phyloP scores from a whole-genome alignment of 192 early-diverging fungal genomes.

The Entomortierella lignicola region DNA sequence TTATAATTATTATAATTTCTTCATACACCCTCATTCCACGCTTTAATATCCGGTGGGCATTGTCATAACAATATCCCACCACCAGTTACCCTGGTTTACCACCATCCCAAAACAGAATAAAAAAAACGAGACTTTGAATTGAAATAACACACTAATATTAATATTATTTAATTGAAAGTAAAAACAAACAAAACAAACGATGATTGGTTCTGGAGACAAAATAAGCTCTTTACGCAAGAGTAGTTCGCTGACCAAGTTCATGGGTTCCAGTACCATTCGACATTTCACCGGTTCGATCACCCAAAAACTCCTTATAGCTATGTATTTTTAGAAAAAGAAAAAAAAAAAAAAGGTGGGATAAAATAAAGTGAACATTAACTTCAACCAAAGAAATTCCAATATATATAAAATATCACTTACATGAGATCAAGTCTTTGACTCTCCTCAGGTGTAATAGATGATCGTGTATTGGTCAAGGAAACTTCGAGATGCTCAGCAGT shows the following conservation, averaged over 20 bases:
- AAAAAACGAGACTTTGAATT: too few species aligned
- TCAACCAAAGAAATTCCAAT: too few species aligned
- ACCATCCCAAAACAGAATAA: too few species aligned
- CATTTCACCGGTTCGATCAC: slow-evolving; percentile 70
- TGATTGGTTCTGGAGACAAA: too few species aligned
- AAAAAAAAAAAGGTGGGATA: background rate
- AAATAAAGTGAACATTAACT: too few species aligned
- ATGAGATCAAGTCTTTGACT: slow-evolving; percentile 63
- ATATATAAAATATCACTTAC: slow-evolving; percentile 25
- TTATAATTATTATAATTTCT: background rate
- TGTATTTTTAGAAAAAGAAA: slow-evolving; percentile 39
- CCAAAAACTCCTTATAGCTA: slow-evolving; percentile 68
- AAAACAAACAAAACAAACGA: too few species aligned
- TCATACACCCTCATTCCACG: background rate
- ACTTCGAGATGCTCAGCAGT: slow-evolving; percentile 63
- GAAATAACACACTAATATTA: too few species aligned
- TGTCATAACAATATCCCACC: too few species aligned
- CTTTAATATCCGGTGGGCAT: background rate
- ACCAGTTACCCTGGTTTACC: too few species aligned
- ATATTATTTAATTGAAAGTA: too few species aligned
- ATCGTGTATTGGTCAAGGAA: slow-evolving; percentile 67
- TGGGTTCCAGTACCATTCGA: slow-evolving; percentile 59
- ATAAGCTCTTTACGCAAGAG: slow-evolving; percentile 54
- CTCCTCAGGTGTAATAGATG: slow-evolving; percentile 73
- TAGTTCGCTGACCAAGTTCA: slow-evolving; percentile 57